These are phyloP conservation scores for Wallacemonas rigidus DNA, from an alignment of 208 protist genomes.

Conservation along the genomic window DNA sequence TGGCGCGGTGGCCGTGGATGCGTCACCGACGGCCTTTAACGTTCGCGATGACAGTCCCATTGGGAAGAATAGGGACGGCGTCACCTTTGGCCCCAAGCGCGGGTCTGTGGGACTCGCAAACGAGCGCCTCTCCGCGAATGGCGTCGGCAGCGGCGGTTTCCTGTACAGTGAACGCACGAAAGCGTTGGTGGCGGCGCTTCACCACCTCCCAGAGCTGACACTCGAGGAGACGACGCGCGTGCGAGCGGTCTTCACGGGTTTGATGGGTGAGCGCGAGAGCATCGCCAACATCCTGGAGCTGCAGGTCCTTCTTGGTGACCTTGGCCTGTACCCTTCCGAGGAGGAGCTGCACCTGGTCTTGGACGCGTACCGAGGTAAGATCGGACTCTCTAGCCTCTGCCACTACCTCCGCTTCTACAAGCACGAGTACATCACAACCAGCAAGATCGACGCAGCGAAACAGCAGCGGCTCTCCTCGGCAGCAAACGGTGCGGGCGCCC, in stretches of 20 bases:
- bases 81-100: constrained; percentile 13
- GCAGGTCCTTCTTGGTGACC: constrained; percentile 65
- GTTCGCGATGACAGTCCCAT: constrained; percentile 10
- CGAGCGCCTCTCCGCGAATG: background rate
- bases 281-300: constrained; percentile 72
- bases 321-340: constrained; percentile 77
- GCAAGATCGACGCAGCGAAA: constrained; percentile 23
- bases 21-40: background rate
- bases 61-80: background rate
- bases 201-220: constrained; percentile 66
- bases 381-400: constrained; percentile 64
- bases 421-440: constrained; percentile 35
- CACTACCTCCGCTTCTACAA: constrained; percentile 88
- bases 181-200: constrained; percentile 28
- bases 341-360: constrained; percentile 67
- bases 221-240: constrained; percentile 67
- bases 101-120: background rate
- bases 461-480: constrained; percentile 1
- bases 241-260: constrained; percentile 41
- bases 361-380: constrained; percentile 46
- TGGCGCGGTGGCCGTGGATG: background rate
- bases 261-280: constrained; percentile 62
- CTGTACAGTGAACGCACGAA: constrained; percentile 11
- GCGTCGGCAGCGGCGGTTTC: background rate
- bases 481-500: background rate